A percentile compares a stretch with the other conserved stretches of the same genome.
Evolutionary conservation across 495 filamentous ascomycete species (phyloP).

Genomic region (Penicillium longicatenatum): DNA sequence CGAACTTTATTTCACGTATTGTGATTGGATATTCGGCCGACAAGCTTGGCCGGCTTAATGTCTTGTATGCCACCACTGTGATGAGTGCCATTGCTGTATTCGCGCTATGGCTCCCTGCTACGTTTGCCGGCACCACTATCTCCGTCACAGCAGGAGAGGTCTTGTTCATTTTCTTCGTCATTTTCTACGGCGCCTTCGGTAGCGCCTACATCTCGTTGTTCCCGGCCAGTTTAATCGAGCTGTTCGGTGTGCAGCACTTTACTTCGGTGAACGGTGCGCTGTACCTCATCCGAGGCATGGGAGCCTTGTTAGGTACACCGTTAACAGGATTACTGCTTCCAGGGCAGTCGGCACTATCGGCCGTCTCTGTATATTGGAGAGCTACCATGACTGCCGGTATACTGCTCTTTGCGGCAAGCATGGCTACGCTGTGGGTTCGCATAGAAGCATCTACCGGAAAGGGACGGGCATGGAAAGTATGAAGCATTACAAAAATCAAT

Average conservation of each 20-base stretch:
- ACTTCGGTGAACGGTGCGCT: constrained; percentile 61
- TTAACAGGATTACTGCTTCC: constrained; percentile 41
- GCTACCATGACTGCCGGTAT: constrained; percentile 34
- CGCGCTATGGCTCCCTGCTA: constrained; percentile 51
- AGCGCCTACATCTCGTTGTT: constrained; percentile 46
- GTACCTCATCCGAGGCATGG: constrained; percentile 56
- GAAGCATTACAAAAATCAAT: background rate
- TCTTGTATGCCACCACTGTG: constrained; percentile 50
- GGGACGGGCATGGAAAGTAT: constrained; percentile 29
- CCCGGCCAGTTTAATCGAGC: constrained; percentile 51
- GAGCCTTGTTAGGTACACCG: constrained; percentile 56
- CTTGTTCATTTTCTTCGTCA: constrained; percentile 55
- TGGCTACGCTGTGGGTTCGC: constrained; percentile 39
- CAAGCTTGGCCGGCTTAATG: constrained; percentile 54
- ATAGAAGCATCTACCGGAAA: constrained; percentile 29
- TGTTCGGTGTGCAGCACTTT: constrained; percentile 60
- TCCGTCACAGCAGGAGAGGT: constrained; percentile 25
- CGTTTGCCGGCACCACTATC: constrained; percentile 25
- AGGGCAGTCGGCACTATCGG: constrained; percentile 22
- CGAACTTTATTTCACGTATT: constrained; percentile 55
- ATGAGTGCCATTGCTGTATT: constrained; percentile 47
- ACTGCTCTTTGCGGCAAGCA: constrained; percentile 34
- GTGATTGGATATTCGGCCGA: constrained; percentile 51
- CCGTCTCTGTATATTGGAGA: constrained; percentile 28
- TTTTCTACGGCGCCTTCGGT: constrained; percentile 52